These are phyloP conservation scores for Mycena alexandri DNA, from an alignment of 768 basidiomycete genomes.

Conservation along the genomic window DNA sequence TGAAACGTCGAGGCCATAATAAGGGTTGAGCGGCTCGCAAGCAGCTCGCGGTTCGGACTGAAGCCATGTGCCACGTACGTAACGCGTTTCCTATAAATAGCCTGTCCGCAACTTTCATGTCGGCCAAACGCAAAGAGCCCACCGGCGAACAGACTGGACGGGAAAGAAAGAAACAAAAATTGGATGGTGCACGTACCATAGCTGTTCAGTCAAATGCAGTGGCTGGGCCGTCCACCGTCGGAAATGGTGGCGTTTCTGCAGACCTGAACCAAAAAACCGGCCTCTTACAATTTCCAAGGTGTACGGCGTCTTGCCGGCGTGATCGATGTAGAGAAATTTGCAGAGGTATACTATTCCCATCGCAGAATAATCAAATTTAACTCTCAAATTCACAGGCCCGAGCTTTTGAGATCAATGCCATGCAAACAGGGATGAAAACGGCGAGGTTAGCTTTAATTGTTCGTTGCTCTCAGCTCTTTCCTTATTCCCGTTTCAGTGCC, in stretches of 20 bases:
- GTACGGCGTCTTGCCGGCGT: constrained; percentile 71
- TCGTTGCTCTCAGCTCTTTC: not conserved
- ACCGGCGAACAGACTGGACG: constrained; percentile 51
- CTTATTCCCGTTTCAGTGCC: constrained; percentile 55
- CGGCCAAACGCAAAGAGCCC: constrained; percentile 54
- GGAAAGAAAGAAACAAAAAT: constrained; percentile 79
- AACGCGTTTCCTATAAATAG: constrained; percentile 11
- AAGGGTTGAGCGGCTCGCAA: constrained; percentile 18
- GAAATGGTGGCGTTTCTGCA: constrained; percentile 51
- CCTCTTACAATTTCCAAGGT: constrained; percentile 3
- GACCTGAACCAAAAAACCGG: constrained; percentile 9
- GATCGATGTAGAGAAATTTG: constrained; percentile 91
- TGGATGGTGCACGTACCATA: constrained; percentile 74
- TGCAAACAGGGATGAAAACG: constrained; percentile 88
- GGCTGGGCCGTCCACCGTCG: constrained; percentile 58
- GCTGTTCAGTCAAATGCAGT: constrained; percentile 65
- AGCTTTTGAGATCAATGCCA: constrained; percentile 90
- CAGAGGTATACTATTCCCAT: constrained; percentile 64
- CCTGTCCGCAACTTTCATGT: constrained; percentile 39
- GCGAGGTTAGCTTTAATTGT: constrained; percentile 63
- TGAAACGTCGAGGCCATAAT: constrained; percentile 45
- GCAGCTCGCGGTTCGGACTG: constrained; percentile 43
- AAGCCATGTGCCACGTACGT: constrained; percentile 49
- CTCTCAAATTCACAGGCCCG: constrained; percentile 68
- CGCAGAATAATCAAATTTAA: constrained; percentile 12